These are phyloP conservation scores for Leishmania turanica DNA, from an alignment of 208 protist species.

Conservation along the genomic window DNA sequence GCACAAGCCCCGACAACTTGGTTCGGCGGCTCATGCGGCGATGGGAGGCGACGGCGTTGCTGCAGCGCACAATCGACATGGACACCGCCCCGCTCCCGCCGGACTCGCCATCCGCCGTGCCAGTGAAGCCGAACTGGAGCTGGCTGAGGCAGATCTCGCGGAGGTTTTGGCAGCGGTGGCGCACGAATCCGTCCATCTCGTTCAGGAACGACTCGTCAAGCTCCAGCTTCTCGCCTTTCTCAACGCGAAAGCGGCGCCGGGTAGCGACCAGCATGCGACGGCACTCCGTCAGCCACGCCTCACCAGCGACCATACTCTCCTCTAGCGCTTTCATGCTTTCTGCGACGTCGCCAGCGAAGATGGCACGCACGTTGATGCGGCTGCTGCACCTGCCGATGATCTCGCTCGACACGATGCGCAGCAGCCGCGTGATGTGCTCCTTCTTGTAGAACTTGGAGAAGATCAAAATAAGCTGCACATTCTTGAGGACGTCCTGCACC, in stretches of 20 bases:
- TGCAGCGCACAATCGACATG: slow-evolving; percentile 7
- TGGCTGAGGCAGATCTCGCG: slow-evolving; percentile 97
- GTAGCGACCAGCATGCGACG: slow-evolving; percentile 88
- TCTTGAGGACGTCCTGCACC: slow-evolving; percentile 90
- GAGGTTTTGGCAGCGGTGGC: slow-evolving; percentile 96
- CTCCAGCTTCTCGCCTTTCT: slow-evolving; percentile 92
- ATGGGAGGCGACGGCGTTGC: slow-evolving; percentile 13
- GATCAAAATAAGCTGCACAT: slow-evolving; percentile 93
- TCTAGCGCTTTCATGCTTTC: slow-evolving; percentile 91
- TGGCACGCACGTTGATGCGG: slow-evolving; percentile 93
- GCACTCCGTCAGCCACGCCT: slow-evolving; percentile 94
- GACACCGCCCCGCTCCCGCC: slow-evolving; percentile 21
- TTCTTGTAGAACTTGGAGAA: slow-evolving; percentile 96
- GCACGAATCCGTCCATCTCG: slow-evolving; percentile 98
- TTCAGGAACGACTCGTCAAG: slow-evolving; percentile 95
- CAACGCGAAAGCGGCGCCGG: slow-evolving; percentile 67
- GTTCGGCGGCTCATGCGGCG: slow-evolving; percentile 20
- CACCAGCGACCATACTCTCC: slow-evolving; percentile 89
- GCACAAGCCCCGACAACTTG: slow-evolving; percentile 29
- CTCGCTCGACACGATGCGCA: slow-evolving; percentile 96
- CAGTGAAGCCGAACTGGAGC: slow-evolving; percentile 95
- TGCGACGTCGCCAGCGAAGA: slow-evolving; percentile 94
- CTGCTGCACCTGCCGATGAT: slow-evolving; percentile 96
- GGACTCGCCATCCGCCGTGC: slow-evolving; percentile 24
- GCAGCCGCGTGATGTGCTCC: slow-evolving; percentile 92